A percentile compares a stretch with the other conserved stretches of the same genome.
These are phyloP conservation scores for Mycena albidolilacea DNA, from an alignment of 768 basidiomycete species.

Conservation along the genomic window DNA sequence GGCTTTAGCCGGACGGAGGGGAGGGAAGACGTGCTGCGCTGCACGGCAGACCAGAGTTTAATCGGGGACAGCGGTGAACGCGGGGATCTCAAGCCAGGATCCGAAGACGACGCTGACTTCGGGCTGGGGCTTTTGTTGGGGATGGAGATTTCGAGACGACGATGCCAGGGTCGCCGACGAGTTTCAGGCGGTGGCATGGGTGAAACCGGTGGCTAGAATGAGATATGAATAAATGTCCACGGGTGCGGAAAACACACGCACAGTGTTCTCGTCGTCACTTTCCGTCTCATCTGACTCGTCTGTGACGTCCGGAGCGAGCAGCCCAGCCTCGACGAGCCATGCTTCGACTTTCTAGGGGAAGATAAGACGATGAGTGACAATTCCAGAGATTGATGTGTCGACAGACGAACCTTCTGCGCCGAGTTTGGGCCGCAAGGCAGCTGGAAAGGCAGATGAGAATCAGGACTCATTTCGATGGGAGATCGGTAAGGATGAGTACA, in stretches of 20 bases:
- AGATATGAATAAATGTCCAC: neutral
- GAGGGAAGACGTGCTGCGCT: conserved; percentile 16
- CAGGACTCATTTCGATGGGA: neutral
- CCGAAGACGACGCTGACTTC: conserved; percentile 4
- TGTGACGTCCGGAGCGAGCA: conserved; percentile 15
- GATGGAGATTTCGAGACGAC: conserved; percentile 24
- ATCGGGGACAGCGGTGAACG: conserved; percentile 23
- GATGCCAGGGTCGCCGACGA: conserved; percentile 22
- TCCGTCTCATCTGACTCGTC: conserved; percentile 9
- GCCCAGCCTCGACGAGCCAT: conserved; percentile 27
- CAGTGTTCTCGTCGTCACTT: neutral
- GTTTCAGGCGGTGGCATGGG: neutral
- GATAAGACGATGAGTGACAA: neutral
- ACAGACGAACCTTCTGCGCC: conserved; percentile 28
- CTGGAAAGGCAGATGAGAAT: neutral
- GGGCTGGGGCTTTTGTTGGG: neutral
- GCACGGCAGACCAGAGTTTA: conserved; percentile 25
- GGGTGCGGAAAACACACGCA: neutral
- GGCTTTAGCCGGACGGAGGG: conserved; percentile 12
- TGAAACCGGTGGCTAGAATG: neutral
- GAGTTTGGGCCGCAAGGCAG: conserved; percentile 28
- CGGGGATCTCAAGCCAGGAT: neutral
- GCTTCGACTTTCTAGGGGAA: conserved; percentile 17
- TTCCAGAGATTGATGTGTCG: neutral
- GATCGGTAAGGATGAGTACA: neutral